Base-by-base conservation (phyloP, 2,329 filamentous ascomycete species). In the Fusarium fracticaudum region DNA sequence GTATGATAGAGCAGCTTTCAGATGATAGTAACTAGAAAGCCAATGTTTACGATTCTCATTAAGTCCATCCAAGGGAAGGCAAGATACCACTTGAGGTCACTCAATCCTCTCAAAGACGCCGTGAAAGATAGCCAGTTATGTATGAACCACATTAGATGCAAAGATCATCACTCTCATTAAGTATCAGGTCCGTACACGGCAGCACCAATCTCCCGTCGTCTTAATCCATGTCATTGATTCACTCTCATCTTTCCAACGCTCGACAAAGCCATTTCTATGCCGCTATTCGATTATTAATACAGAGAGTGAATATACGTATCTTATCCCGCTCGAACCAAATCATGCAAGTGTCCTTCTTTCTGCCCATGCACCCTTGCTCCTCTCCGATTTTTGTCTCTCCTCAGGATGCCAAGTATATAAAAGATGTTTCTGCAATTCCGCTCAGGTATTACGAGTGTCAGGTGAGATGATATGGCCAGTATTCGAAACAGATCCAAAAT, bases 81-180 rank as follows among this genome's bases (percentile, higher is more conserved):
- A 17, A 38, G 24, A 26, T 51, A 35, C 31, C n/a, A 20, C 48
- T 38, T 15, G 31, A 57, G 43, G 31, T 12, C 9, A 24, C 31
- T n/a, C n/a, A 13, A 35, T 26, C 31, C 40, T 22, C 35, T 17
- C 12, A 26, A 9, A 18, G 26, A 43, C 50, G n/a, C 26, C 50
- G n/a, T 37, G 50, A 53, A 53, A 37, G 24, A 29, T 24, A 10
- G 24, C 48, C 24, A 51, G 22, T 47, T 43, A 29, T 43, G 14
- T 24, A 47, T 47, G 22, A 47, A 33, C 12, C 33, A 41, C 15
- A 57, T 31, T 35, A 22, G 50, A 61, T 51, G 60, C 60, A 61
- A 70, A 74, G 66, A 66, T 74, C 71, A 70, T 78, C 76, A 73
- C 64, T 78, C 68, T 76, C 72, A 73, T 77, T 68, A 65, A 62